Base-by-base conservation (phyloP, 495 filamentous ascomycete species). In the Tuber melanosporum region DNA sequence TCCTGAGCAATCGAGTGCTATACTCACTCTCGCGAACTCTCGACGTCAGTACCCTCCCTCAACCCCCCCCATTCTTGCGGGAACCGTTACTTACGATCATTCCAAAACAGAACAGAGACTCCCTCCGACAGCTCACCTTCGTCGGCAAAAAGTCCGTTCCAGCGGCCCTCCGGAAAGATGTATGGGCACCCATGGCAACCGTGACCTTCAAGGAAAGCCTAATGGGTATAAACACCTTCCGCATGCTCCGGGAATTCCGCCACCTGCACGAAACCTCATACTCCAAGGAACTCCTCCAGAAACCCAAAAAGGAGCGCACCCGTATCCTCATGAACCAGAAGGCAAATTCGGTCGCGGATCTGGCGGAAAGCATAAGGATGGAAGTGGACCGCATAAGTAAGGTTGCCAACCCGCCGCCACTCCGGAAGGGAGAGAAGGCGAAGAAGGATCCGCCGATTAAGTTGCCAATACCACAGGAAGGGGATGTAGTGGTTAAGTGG, bases 111-210 rank as follows among this genome's bases (percentile, higher is more conserved):
- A 88, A 91, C 85, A 89, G 89, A 84, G 88, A 86, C 76, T 86
- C 90, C 75, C 85, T 96, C 74, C 86, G 87, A 71, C 95, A 99
- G 85, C 85, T 97, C 77, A 87, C 93, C 79, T 97, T 90, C 87
- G 91, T 93, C 72, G 95, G 94, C 87, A 97, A 97, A 86, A 95
- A 99, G 82, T 91, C 92, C 77, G 87, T 91, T 47, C 94, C 94
- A 7, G 83, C 89, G 74, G 86, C 88, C 72, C 85, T 98, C 70
- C 93, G 95, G 77, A 94, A 93, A 86, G 95, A 99, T 84, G 89
- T 94, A 84, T 99, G 95, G 95, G 85, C 85, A n/a, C 92, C 93
- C 0, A 88, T 95, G 82, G 93, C 90, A 76, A 88, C 91, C 62
- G 89, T 97, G 62, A 85, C 89, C 80, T 93, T 98, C 84, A 88